Conservation (phyloP, 106 monocot species). For the Phalaenopsis equestris region DNA sequence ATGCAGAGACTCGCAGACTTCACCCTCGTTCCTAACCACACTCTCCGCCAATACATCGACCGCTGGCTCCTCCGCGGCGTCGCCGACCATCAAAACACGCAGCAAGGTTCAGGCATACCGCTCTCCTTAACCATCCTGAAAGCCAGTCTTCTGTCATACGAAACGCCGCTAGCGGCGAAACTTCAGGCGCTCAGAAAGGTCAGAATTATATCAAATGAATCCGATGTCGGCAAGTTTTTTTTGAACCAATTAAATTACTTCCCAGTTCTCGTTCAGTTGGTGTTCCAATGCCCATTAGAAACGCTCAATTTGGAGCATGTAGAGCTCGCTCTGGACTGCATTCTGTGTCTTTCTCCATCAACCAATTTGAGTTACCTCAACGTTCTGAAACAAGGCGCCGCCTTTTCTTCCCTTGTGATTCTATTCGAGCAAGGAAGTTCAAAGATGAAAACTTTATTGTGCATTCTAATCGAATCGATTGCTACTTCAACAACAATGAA, state of each 20-base stretch:
- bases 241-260: slow-evolving; percentile 64
- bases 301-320: slow-evolving; percentile 11
- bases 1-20: slow-evolving; percentile 68
- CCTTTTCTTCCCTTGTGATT: slow-evolving; percentile 22
- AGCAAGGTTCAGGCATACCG: not conserved
- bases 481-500: slow-evolving; percentile 17
- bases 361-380: slow-evolving; percentile 31
- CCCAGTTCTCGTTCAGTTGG: slow-evolving; percentile 38
- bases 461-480: slow-evolving; percentile 3
- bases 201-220: slow-evolving; percentile 46
- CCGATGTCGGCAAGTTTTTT: slow-evolving; percentile 47
- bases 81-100: not conserved
- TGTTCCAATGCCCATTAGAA: slow-evolving; percentile 22
- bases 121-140: slow-evolving; percentile 42
- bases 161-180: slow-evolving; percentile 6
- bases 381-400: slow-evolving; percentile 29
- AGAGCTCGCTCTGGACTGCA: slow-evolving; percentile 54
- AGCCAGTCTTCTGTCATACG: slow-evolving; percentile 24
- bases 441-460: slow-evolving; percentile 26
- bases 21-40: slow-evolving; percentile 24
- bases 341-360: slow-evolving; percentile 16
- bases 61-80: slow-evolving; percentile 49
- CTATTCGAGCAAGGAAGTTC: slow-evolving; percentile 36
- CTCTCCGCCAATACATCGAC: slow-evolving; percentile 78
- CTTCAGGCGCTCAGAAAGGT: slow-evolving; percentile 36